Evolutionary conservation across 306 rosid genomes (phyloP), one percentile per base, ranked within the genome.

Genomic region (Inga laurina): DNA sequence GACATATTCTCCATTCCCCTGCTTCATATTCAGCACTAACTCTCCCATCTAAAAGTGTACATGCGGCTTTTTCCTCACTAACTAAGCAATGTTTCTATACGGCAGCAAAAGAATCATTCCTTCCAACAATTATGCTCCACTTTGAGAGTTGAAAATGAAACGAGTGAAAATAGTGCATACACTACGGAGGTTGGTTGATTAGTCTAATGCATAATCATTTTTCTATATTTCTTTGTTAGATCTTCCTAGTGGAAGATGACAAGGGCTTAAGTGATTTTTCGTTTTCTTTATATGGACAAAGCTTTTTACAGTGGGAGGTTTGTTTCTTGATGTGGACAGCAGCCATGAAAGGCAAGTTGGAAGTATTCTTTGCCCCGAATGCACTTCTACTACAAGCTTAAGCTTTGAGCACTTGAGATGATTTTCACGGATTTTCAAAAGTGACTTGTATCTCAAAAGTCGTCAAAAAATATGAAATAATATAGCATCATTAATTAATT

Each of bases 361-460:
- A 19, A 62, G 69, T 78, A 72, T 59, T 45, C 54, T 41, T 83
- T 78, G 32, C 69, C 39, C 56, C 67, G 43, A n/a, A 39, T 48
- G 71, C 77, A 82, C 43, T 72, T 83, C 70, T 82, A 77, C 72
- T 85, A 88, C 72, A 91, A 84, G 86, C 88, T 91, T 79, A 89
- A 88, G 69, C 86, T 89, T 82, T 87, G 75, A 87, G 90, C 88
- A 79, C 90, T 81, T 59, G 87, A 88, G 70, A 85, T 87, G 22
- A 91, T 88, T 56, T 88, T 68, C 15, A 88, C 87, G 15, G 78
- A 88, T 89, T 82, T 82, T 39, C 45, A 3, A 86, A 69, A 84
- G 79, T 83, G n/a, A 89, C 90, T 90, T 90, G 0, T 87, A 61
- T 89, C 3, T 89, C 86, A 49, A 56, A 72, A 18, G 54, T 46